phyloP scores from a whole-genome alignment of 2,329 filamentous ascomycete genomes.

The Fusarium odoratissimum region DNA sequence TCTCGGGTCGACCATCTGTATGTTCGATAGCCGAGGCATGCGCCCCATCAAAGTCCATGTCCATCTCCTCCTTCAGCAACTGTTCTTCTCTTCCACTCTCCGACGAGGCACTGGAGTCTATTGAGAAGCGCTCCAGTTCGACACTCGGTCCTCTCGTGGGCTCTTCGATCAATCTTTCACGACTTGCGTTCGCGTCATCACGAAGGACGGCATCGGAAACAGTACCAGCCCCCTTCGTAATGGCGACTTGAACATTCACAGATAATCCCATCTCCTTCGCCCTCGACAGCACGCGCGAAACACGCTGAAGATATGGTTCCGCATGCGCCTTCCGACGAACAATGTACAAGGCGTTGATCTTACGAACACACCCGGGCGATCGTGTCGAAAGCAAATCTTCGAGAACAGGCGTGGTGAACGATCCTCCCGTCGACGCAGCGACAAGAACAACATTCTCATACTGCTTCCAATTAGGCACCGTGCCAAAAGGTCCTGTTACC shows the following conservation, averaged over 20 bases:
- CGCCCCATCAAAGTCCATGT: conserved; percentile 31
- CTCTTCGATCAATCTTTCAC: conserved; percentile 38
- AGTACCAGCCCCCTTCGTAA: conserved; percentile 22
- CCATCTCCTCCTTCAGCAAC: conserved; percentile 41
- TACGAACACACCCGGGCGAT: conserved; percentile 37
- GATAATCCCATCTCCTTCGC: conserved; percentile 42
- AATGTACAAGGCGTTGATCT: conserved; percentile 39
- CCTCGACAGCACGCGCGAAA: conserved; percentile 23
- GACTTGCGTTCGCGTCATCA: conserved; percentile 33
- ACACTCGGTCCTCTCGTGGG: conserved; percentile 19
- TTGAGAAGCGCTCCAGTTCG: conserved; percentile 40
- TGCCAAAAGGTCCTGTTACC: conserved; percentile 40
- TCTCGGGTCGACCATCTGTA: conserved; percentile 41
- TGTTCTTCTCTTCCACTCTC: conserved; percentile 36
- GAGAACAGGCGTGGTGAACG: conserved; percentile 40
- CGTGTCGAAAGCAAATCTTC: conserved; percentile 35
- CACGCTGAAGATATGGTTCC: conserved; percentile 32
- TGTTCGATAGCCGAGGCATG: conserved; percentile 32
- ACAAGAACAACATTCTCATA: conserved; percentile 41
- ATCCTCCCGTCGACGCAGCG: conserved; percentile 40
- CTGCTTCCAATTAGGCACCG: conserved; percentile 40
- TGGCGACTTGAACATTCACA: conserved; percentile 36
- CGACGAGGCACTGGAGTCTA: conserved; percentile 33
- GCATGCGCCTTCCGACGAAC: conserved; percentile 35
- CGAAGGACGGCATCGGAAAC: conserved; percentile 1